A percentile compares a stretch with the other conserved stretches of the same genome.
phyloP scores from a whole-genome alignment of 2,329 filamentous ascomycete genomes.

The Penicillium sp. region DNA sequence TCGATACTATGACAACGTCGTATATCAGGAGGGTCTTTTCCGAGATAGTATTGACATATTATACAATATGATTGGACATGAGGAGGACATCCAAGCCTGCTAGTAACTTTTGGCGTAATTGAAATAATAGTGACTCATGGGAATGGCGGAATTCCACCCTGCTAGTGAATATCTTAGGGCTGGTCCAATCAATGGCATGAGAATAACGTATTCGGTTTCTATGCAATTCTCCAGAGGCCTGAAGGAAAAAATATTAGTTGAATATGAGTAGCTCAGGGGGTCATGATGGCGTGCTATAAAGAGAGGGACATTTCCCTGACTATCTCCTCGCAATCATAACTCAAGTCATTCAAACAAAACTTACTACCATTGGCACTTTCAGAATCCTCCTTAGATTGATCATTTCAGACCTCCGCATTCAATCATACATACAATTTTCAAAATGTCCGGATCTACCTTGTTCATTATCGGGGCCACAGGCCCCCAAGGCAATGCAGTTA shows the following conservation, averaged over 20 bases:
- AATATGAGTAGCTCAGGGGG: neutral
- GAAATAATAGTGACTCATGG: neutral
- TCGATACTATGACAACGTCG: neutral
- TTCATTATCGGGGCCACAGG: slow-evolving; percentile 31
- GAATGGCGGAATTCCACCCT: neutral
- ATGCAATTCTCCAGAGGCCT: neutral
- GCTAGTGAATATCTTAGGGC: neutral
- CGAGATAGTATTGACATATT: neutral
- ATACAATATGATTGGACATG: neutral
- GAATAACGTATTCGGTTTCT: neutral
- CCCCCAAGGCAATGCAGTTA: slow-evolving; percentile 27
- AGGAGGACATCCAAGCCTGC: neutral
- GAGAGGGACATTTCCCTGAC: neutral
- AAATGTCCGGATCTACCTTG: slow-evolving; percentile 13
- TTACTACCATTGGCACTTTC: neutral
- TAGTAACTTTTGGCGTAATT: neutral
- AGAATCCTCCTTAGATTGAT: neutral
- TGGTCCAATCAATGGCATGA: neutral
- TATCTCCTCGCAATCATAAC: neutral
- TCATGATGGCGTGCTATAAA: neutral
- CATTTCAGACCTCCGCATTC: neutral
- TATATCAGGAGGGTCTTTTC: neutral
- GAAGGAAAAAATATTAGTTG: neutral
- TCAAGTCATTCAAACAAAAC: no score
- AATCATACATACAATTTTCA: neutral